Evolutionary conservation across 495 filamentous ascomycete species (phyloP).

Genomic region (Schizothecium vesticola): DNA sequence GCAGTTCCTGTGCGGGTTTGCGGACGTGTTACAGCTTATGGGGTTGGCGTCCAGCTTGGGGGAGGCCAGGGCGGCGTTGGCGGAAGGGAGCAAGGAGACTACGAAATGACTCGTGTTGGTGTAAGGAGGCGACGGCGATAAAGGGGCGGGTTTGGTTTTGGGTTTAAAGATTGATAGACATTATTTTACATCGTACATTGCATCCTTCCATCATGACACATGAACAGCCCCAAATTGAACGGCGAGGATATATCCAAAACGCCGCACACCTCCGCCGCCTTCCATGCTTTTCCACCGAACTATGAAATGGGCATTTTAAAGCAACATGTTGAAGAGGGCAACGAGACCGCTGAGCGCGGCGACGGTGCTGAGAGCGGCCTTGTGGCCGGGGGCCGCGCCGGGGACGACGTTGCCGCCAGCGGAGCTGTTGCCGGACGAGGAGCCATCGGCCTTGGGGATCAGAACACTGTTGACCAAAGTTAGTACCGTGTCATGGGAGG

Average conservation of each 20-base stretch:
- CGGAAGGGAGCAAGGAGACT: not conserved
- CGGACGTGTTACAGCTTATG: not conserved
- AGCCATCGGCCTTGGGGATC: not conserved
- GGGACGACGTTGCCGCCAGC: not conserved
- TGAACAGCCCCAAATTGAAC: not conserved
- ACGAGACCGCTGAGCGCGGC: not conserved
- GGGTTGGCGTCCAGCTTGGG: not conserved
- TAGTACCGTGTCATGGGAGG: not conserved
- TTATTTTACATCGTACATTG: not conserved
- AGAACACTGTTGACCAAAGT: not conserved
- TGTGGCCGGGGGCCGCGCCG: not conserved
- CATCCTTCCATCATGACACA: not conserved
- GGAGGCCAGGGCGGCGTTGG: not conserved
- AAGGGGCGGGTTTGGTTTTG: too few species aligned
- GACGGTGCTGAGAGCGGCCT: not conserved
- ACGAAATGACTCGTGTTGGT: not conserved
- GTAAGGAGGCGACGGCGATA: not conserved
- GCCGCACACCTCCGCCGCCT: not conserved
- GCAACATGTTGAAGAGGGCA: not conserved
- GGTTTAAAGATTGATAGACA: not conserved
- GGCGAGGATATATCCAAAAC: not conserved
- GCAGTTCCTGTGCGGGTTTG: not conserved
- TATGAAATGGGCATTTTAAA: not conserved
- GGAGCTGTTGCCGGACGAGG: not conserved
- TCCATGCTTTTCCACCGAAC: not conserved